Evolutionary conservation across 2,329 filamentous ascomycete genomes (phyloP), one percentile per base, ranked within the genome.

Genomic region (Fusarium phyllophilum): DNA sequence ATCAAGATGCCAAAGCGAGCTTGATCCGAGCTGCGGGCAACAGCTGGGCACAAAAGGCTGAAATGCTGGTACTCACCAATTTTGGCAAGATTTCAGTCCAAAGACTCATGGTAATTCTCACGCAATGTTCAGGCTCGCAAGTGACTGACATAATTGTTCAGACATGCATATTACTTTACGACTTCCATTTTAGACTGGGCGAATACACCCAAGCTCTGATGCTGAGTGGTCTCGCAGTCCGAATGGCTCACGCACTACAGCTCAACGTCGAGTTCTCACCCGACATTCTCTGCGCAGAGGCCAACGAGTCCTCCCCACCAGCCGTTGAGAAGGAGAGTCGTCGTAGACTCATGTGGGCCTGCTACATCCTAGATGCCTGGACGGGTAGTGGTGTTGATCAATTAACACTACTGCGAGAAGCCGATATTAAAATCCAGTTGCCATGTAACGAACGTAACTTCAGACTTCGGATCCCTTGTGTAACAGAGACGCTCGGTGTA

Each of bases 341-440:
- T 2, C 75, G 83, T 18, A 80, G 83, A 18, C 79, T 84, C 14
- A 84, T 84, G 83, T 84, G 83, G 83, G 82, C 83, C 15, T 84
- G 82, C 68, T 84, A 84, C 55, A 81, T 83, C 20, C 77, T 84
- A 24, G 83, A 84, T 66, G 82, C 82, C 6, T 84, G 82, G 81
- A 82, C 82, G 4, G 82, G 82, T 29, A 83, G 80, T 55, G 82
- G 82, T 49, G 79, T 81, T 41, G 82, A 84, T 59, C 82, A 83
- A 63, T 68, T 84, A 22, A 83, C 82, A 3, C 76, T 84, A 31
- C 77, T 84, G 20, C 82, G 81, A 12, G 82, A 84, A 59, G 81
- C 78, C 62, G 82, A 84, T 56, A 83, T 84, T 75, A 84, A 84
- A 70, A 83, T 84, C 29, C 82, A 84, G 66, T 77, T 84, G 46